Percentiles rank a stretch among this genome's conserved stretches.
These are phyloP conservation scores for Aspergillus brunneoviolaceus DNA, from an alignment of 2,329 filamentous ascomycete species.

Conservation along the genomic window DNA sequence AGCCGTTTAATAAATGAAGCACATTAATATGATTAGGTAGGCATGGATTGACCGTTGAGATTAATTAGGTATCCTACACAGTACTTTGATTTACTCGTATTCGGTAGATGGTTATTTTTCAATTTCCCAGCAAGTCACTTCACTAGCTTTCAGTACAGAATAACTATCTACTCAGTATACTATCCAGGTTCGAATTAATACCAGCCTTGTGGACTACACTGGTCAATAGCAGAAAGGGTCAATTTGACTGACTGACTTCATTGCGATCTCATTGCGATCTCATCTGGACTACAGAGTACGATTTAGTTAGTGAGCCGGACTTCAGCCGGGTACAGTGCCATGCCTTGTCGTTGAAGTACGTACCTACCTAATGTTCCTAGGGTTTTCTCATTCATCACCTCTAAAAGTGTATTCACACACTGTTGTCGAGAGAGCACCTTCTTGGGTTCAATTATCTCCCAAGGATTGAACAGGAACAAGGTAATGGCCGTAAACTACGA, in stretches of 20 bases:
- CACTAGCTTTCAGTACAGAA: neutral
- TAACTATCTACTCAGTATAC: neutral
- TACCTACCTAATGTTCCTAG: too few species aligned
- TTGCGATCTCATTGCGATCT: neutral
- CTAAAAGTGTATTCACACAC: neutral
- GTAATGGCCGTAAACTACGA: neutral
- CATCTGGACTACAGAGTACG: neutral
- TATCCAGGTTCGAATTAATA: neutral
- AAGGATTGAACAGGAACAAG: neutral
- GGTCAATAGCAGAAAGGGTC: neutral
- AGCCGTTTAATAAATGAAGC: constrained; percentile 15
- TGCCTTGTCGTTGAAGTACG: too few species aligned
- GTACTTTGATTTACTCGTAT: constrained; percentile 15
- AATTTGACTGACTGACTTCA: neutral
- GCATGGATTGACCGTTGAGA: constrained; percentile 4
- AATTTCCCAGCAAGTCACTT: neutral
- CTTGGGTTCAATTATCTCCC: neutral
- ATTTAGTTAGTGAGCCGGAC: too few species aligned
- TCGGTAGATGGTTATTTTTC: constrained; percentile 9
- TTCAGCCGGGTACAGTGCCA: too few species aligned
- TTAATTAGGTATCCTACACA: constrained; percentile 11
- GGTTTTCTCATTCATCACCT: neutral
- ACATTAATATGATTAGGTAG: constrained; percentile 11
- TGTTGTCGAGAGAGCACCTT: neutral
- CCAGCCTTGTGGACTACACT: neutral